A percentile compares a stretch with the other conserved stretches of the same genome.
phyloP scores from a whole-genome alignment of 2,329 filamentous ascomycete genomes.

The Penicillium thymicola region DNA sequence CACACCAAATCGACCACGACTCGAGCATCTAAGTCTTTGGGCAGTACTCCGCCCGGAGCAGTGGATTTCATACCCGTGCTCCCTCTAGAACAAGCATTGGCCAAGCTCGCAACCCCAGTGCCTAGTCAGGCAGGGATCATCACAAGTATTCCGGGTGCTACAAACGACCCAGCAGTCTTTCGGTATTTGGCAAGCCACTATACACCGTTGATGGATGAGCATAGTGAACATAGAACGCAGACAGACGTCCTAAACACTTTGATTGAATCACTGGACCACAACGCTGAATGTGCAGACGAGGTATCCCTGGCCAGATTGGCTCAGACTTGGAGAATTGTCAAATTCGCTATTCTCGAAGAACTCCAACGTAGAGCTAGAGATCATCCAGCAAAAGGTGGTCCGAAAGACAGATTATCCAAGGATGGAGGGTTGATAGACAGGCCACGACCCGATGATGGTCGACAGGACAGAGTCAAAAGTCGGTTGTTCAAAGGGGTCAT shows the following conservation, averaged over 20 bases:
- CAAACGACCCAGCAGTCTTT: conserved; percentile 41
- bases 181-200: conserved; percentile 45
- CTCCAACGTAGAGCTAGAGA: conserved; percentile 42
- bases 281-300: conserved; percentile 53
- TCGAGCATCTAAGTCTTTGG: conserved; percentile 52
- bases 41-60: conserved; percentile 52
- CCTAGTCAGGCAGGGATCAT: conserved; percentile 50
- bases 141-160: conserved; percentile 48
- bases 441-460: conserved; percentile 27
- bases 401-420: conserved; percentile 29
- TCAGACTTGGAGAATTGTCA: conserved; percentile 59
- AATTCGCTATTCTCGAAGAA: conserved; percentile 50
- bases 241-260: conserved; percentile 32
- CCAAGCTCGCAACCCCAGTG: conserved; percentile 39
- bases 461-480: conserved; percentile 41
- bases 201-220: conserved; percentile 35
- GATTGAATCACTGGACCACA: conserved; percentile 49
- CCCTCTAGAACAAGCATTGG: conserved; percentile 51
- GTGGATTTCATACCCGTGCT: conserved; percentile 48
- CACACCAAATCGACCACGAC: conserved; percentile 47
- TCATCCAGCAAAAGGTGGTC: conserved; percentile 22
- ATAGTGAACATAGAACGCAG: conserved; percentile 21
- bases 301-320: conserved; percentile 52
- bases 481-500: conserved; percentile 44
- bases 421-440: conserved; percentile 29